A percentile compares a stretch with the other conserved stretches of the same genome.
Conservation (phyloP, 768 basidiomycete genomes). For the Mycena chlorophos region DNA sequence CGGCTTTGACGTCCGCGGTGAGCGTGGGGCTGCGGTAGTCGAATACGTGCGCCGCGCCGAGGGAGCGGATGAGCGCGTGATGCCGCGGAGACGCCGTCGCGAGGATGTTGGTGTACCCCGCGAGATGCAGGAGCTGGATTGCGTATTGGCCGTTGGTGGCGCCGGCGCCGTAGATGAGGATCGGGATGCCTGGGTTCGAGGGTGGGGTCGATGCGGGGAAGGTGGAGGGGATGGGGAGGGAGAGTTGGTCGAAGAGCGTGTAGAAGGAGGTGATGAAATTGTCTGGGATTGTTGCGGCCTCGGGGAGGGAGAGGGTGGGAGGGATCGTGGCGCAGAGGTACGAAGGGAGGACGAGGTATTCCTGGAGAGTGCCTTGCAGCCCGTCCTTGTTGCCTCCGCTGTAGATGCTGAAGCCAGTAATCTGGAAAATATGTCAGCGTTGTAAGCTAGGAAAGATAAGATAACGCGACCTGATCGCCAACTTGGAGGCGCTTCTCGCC, state of each 20-base stretch:
- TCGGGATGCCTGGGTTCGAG: constrained; percentile 32
- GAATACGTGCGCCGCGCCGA: constrained; percentile 42
- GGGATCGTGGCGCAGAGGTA: constrained; percentile 34
- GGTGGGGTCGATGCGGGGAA: constrained; percentile 34
- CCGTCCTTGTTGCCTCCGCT: constrained; percentile 25
- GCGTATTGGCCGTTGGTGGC: constrained; percentile 41
- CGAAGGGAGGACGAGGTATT: constrained; percentile 20
- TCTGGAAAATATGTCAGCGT: constrained; percentile 16
- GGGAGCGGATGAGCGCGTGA: constrained; percentile 37
- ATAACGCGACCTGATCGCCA: constrained; percentile 38
- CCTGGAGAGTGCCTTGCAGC: constrained; percentile 16
- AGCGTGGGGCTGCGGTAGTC: constrained; percentile 43
- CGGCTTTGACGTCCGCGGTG: constrained; percentile 34
- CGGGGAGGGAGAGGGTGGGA: constrained; percentile 1
- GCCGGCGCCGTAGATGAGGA: constrained; percentile 49
- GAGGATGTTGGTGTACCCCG: constrained; percentile 44
- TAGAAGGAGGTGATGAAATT: constrained; percentile 44
- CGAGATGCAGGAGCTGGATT: constrained; percentile 40
- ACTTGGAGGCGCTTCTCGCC: constrained; percentile 35
- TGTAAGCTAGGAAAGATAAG: background rate
- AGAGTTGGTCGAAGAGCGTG: constrained; percentile 41
- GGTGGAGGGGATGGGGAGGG: constrained; percentile 34
- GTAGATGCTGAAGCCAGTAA: constrained; percentile 19
- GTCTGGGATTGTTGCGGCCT: constrained; percentile 40
- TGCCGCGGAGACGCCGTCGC: constrained; percentile 43